A percentile compares a stretch with the other conserved stretches of the same genome.
phyloP scores from a whole-genome alignment of 1,284 basidiomycete genomes.

The Cerrena zonata region DNA sequence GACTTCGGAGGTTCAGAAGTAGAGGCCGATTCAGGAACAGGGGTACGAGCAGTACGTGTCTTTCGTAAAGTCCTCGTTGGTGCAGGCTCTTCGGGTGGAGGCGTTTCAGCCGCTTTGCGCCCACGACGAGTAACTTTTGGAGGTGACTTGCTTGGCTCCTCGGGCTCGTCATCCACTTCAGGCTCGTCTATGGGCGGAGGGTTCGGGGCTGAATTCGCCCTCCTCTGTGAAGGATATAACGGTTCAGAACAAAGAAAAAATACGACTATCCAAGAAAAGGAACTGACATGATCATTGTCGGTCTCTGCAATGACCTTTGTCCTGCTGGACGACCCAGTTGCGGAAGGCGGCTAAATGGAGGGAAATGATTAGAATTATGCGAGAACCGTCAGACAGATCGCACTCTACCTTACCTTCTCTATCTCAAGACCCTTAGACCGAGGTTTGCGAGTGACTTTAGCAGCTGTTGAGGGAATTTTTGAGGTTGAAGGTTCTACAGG shows the following conservation, averaged over 20 bases:
- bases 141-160: background rate
- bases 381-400: background rate
- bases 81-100: slow-evolving; percentile 5
- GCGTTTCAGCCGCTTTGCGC: slow-evolving; percentile 5
- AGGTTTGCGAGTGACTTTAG: slow-evolving; percentile 13
- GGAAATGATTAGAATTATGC: background rate
- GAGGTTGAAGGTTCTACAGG: slow-evolving; percentile 5
- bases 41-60: slow-evolving; percentile 1
- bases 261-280: background rate
- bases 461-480: slow-evolving; percentile 11
- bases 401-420: background rate
- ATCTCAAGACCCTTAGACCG: slow-evolving; percentile 9
- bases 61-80: background rate
- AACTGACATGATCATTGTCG: background rate
- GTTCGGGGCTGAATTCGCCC: background rate
- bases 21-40: background rate
- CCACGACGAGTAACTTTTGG: slow-evolving; percentile 5
- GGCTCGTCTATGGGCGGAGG: background rate
- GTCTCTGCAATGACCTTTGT: background rate
- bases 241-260: background rate
- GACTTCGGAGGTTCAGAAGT: background rate
- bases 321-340: background rate
- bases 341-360: background rate
- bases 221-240: background rate
- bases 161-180: background rate